Percentiles rank a stretch among this genome's conserved stretches.
phyloP scores from a whole-genome alignment of 331 rosid genomes.

The Quercus lobata region DNA sequence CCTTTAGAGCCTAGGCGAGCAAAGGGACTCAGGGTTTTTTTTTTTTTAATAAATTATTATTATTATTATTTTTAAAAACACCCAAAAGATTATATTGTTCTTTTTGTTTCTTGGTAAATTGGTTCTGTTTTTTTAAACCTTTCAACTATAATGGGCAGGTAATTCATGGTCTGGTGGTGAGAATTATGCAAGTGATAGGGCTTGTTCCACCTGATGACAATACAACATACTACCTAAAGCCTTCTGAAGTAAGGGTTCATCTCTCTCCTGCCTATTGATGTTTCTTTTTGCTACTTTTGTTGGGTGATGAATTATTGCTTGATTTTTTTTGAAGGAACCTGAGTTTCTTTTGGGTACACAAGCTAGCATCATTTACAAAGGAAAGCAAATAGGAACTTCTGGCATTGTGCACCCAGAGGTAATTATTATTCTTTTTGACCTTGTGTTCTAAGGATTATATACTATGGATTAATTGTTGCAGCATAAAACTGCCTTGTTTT shows the following conservation, averaged over 20 bases:
- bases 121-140: not conserved
- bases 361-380: constrained; percentile 70
- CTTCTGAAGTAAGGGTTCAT: constrained; percentile 58
- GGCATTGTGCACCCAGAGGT: constrained; percentile 99
- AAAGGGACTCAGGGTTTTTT: no score
- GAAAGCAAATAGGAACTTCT: constrained; percentile 64
- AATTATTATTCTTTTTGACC: not conserved
- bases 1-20: no score
- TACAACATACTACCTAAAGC: constrained; percentile 56
- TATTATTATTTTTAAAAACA: not conserved
- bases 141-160: constrained; percentile 44
- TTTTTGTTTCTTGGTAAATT: not conserved
- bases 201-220: constrained; percentile 55
- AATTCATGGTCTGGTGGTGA: constrained; percentile 92
- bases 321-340: constrained; percentile 60
- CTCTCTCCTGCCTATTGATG: not conserved
- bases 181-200: constrained; percentile 78
- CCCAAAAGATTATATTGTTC: not conserved
- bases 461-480: not conserved
- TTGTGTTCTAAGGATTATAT: not conserved
- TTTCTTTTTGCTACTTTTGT: not conserved
- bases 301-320: constrained; percentile 6
- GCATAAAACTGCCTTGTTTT: not conserved
- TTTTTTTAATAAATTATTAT: no score
- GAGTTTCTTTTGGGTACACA: constrained; percentile 84